Percentiles rank a stretch among this genome's conserved stretches.
phyloP scores from a whole-genome alignment of 2,329 filamentous ascomycete genomes.

The Cryphonectria radicalis region DNA sequence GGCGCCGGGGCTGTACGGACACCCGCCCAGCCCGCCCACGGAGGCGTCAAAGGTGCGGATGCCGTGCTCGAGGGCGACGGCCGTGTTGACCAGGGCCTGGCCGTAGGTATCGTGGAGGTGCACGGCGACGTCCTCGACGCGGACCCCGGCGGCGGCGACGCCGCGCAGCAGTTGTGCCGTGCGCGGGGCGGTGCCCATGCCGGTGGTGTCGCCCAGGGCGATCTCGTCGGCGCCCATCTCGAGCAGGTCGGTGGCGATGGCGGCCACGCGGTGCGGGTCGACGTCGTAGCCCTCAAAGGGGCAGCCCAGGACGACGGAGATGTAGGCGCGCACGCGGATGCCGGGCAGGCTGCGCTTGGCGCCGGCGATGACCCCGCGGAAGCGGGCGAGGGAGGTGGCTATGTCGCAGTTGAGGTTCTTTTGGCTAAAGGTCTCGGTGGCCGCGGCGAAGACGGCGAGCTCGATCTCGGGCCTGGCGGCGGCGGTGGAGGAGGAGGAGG shows the following conservation, averaged over 20 bases:
- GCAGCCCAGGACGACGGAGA: constrained; percentile 81
- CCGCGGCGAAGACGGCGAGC: constrained; percentile 80
- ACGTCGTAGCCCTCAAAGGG: constrained; percentile 73
- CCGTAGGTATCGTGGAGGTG: constrained; percentile 92
- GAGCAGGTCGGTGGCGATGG: constrained; percentile 71
- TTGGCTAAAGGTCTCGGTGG: constrained; percentile 78
- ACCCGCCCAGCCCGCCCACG: constrained; percentile 80
- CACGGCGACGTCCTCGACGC: constrained; percentile 73
- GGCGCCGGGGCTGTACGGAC: constrained; percentile 82
- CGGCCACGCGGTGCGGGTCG: constrained; percentile 64
- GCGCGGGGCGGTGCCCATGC: constrained; percentile 80
- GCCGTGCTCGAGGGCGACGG: constrained; percentile 76
- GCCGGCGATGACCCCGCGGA: constrained; percentile 70
- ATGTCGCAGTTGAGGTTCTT: constrained; percentile 85
- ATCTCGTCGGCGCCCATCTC: constrained; percentile 92
- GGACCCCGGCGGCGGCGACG: constrained; percentile 68
- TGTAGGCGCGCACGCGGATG: constrained; percentile 75
- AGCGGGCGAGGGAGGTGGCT: constrained; percentile 71
- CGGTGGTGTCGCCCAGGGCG: constrained; percentile 86
- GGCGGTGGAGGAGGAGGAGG: too few relatives aligned
- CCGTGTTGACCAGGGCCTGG: constrained; percentile 81
- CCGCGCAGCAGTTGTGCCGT: constrained; percentile 68
- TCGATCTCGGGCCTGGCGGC: constrained; percentile 60
- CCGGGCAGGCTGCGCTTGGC: constrained; percentile 61
- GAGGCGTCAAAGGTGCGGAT: constrained; percentile 79